Evolutionary conservation across 2,329 filamentous ascomycete species (phyloP), one percentile per base, ranked within the genome.

Genomic region (Paraphoma chrysanthemicola): DNA sequence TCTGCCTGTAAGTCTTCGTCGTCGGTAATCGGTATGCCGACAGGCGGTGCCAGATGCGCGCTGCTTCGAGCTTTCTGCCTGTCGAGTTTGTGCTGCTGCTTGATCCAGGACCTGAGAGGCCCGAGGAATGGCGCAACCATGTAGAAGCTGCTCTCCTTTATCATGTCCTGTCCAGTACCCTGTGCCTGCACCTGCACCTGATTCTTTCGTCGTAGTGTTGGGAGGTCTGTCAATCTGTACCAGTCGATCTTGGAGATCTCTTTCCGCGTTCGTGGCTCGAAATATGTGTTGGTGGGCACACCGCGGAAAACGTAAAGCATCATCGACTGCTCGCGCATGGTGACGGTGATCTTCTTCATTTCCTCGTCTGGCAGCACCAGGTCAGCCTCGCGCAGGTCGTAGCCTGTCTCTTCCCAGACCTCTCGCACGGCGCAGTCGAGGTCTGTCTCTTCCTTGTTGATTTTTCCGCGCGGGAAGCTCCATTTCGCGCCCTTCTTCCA

Each of bases 241-340:
- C 95, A 99, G 73, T 92, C 83, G 57, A 99, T 97, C 78, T 92
- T 96, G 78, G 94, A 96, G 72, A 99, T 99, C 77, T 99, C 96
- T 77, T 98, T 98, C 53, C 96, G 85, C 6, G 95, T 98, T 66
- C 89, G 89, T 4, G 96, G 92, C 75, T 94, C 90, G 71, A 99
- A 99, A 57, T 88, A 77, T 0, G 92, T 94, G 68, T 97, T 89
- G 82, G 91, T 90, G 12, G 93, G 91, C 3, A 99, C 88, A 60
- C 93, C 88, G 51, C 92, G 88, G 73, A 99, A 96, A 47, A 98
- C 90, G 73, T 95, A 99, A 36, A 99, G 85, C 61, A 91, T 87
- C 80, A 99, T 89, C 73, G 97, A 92, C 78, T 98, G 94, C 73
- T 97, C 92, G 67, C 91, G 85, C 87, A 98, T 96, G 12, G 89